Evolutionary conservation across 345 rosid genomes (phyloP), one percentile per base, ranked within the genome.

Genomic region (Heritiera littoralis): DNA sequence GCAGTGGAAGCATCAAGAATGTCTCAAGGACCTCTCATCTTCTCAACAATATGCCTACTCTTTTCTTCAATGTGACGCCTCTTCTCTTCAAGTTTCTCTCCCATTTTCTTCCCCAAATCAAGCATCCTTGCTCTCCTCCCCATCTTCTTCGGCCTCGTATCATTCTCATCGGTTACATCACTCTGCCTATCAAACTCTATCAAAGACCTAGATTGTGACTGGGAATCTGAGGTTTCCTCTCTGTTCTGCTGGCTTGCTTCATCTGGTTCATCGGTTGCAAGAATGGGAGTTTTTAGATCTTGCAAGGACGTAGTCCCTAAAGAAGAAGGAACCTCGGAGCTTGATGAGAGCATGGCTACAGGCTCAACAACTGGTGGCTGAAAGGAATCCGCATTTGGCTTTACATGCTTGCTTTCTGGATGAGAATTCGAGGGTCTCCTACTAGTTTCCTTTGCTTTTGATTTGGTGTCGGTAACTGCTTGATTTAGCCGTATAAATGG

Each of bases 71-170:
- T 83, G 56, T 89, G 89, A 67, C 98, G 94, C 84, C 92, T 89
- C 86, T 89, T 89, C 87, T 95, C 98, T 80, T 93, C 99, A 0
- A 95, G 70, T 87, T 91, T 95, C 83, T 93, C 99, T 20, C 97
- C 93, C 91, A 95, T 85, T 85, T 91, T 95, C 91, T 92, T 92
- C 80, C 92, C 89, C 58, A 95, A 77, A 80, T 91, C 97, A 20
- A 92, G 78, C 94, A 95, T 91, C 82, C 90, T 89, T 18, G 91
- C 97, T 78, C 77, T 89, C 81, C 87, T 83, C 61, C 99, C 96
- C 64, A 78, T 51, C 81, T 81, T 93, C 91, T 86, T 93, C 11
- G 81, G 87, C 86, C 80, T 88, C 2, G 81, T 65, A 59, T 91
- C 92, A 32, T 86, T 90, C 28, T 91, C 94, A 61, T 86, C 96